These are phyloP conservation scores for Aphanomyces cochlioides DNA, from an alignment of 352 stramenopile species.

Conservation along the genomic window DNA sequence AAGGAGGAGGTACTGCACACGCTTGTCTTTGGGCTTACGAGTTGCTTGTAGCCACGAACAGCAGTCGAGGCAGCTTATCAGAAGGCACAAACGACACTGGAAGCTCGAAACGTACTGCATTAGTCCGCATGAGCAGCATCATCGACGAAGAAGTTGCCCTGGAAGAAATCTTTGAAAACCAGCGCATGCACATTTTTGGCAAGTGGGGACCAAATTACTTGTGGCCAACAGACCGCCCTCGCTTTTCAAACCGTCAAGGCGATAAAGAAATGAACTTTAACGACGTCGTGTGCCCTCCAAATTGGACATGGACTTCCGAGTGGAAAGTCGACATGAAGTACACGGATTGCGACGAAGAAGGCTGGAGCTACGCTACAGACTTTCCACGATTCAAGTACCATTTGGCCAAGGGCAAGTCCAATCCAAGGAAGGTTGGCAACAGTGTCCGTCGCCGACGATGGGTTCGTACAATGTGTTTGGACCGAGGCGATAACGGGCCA, in stretches of 20 bases:
- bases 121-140: slow-evolving; percentile 26
- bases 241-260: slow-evolving; percentile 79
- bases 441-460: slow-evolving; percentile 73
- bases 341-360: slow-evolving; percentile 84
- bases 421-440: slow-evolving; percentile 64
- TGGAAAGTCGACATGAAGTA: slow-evolving; percentile 87
- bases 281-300: slow-evolving; percentile 56
- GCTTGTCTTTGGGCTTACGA: neutral
- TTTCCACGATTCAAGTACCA: slow-evolving; percentile 84
- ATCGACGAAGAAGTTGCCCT: slow-evolving; percentile 46
- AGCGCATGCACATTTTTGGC: slow-evolving; percentile 82
- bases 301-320: slow-evolving; percentile 82
- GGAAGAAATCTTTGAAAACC: slow-evolving; percentile 87
- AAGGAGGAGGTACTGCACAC: neutral
- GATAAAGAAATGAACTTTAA: slow-evolving; percentile 78
- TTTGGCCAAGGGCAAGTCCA: slow-evolving; percentile 71
- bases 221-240: slow-evolving; percentile 68
- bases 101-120: neutral
- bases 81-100: neutral
- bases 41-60: no score
- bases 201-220: slow-evolving; percentile 85
- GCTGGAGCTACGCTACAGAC: slow-evolving; percentile 83
- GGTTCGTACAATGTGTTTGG: slow-evolving; percentile 73
- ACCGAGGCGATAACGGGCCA: neutral
- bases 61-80: neutral